A percentile compares a stretch with the other conserved stretches of the same genome.
Conservation (phyloP, 805 yeast genomes). For the Lachancea quebecensis region DNA sequence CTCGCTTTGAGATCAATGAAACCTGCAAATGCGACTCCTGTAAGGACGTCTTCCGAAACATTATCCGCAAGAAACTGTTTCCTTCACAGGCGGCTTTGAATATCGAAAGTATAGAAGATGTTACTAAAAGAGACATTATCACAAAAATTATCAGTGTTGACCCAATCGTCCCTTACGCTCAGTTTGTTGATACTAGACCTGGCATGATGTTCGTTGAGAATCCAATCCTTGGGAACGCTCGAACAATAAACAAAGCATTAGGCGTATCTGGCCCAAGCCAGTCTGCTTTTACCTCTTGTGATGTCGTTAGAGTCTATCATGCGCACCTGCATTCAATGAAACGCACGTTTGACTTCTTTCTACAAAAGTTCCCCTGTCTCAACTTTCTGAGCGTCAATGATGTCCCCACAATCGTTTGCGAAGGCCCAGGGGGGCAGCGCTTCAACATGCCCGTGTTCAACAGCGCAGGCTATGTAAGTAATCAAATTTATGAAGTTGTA, state of each 20-base stretch:
- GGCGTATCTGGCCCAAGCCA: conserved; percentile 11
- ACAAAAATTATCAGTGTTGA: conserved; percentile 27
- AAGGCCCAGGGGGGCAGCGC: conserved; percentile 23
- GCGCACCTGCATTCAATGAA: conserved; percentile 32
- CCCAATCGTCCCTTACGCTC: conserved; percentile 34
- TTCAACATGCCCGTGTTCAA: conserved; percentile 27
- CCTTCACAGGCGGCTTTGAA: conserved; percentile 21
- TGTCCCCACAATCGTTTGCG: conserved; percentile 26
- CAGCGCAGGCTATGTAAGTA: conserved; percentile 19
- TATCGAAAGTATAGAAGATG: conserved; percentile 17
- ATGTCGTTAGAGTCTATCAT: conserved; percentile 29
- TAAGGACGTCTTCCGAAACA: conserved; percentile 19
- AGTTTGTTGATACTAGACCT: conserved; percentile 32
- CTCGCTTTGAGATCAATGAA: conserved; percentile 16
- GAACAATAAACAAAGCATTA: conserved; percentile 21
- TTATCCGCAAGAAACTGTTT: conserved; percentile 29
- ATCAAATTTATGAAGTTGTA: conserved; percentile 27
- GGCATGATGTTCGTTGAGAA: conserved; percentile 32
- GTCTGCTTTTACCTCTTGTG: conserved; percentile 17
- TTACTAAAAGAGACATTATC: conserved; percentile 26
- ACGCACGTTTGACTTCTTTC: conserved; percentile 29
- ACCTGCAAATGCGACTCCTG: conserved; percentile 26
- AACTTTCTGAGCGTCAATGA: conserved; percentile 32
- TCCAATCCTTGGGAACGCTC: conserved; percentile 22
- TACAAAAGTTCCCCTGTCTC: conserved; percentile 24